These are phyloP conservation scores for Rhizopus arrhizus DNA, from an alignment of 371 early-diverging fungal genomes.

Conservation along the genomic window DNA sequence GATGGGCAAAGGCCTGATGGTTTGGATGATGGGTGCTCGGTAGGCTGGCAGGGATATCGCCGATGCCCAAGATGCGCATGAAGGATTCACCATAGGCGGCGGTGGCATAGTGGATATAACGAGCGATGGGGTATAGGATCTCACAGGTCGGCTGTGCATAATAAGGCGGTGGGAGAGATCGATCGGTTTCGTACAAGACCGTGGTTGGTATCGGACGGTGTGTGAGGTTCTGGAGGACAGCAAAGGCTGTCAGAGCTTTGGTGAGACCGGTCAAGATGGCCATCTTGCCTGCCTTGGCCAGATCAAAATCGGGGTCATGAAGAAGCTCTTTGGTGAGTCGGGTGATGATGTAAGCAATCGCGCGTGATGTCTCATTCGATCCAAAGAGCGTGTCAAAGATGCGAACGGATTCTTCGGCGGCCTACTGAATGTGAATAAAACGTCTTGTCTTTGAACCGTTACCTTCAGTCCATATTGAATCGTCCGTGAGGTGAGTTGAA, in stretches of 20 bases:
- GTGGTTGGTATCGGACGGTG: constrained; percentile 49
- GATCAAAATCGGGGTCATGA: constrained; percentile 62
- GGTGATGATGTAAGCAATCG: constrained; percentile 75
- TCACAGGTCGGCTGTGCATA: constrained; percentile 39
- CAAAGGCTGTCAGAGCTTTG: constrained; percentile 79
- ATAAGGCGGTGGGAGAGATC: constrained; percentile 35
- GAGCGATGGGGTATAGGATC: constrained; percentile 48
- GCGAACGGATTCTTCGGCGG: constrained; percentile 86
- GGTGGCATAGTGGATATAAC: constrained; percentile 79
- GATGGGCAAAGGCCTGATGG: constrained; percentile 76
- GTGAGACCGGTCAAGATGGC: constrained; percentile 69
- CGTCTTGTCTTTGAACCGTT: constrained; percentile 6
- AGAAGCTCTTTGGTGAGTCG: constrained; percentile 70
- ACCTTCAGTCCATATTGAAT: constrained; percentile 69
- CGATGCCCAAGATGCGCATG: constrained; percentile 82
- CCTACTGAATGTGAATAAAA: constrained; percentile 31
- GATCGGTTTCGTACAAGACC: constrained; percentile 41
- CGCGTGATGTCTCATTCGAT: constrained; percentile 83
- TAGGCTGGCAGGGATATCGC: constrained; percentile 52
- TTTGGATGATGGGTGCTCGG: constrained; percentile 59
- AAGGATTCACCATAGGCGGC: constrained; percentile 84
- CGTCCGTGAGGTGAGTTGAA: constrained; percentile 72
- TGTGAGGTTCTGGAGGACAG: constrained; percentile 78
- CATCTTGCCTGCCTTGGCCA: constrained; percentile 61
- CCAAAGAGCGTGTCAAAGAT: constrained; percentile 89